Evolutionary conservation across 202 grass and related monocot genomes (phyloP).

Genomic region (Elaeis oleifera): DNA sequence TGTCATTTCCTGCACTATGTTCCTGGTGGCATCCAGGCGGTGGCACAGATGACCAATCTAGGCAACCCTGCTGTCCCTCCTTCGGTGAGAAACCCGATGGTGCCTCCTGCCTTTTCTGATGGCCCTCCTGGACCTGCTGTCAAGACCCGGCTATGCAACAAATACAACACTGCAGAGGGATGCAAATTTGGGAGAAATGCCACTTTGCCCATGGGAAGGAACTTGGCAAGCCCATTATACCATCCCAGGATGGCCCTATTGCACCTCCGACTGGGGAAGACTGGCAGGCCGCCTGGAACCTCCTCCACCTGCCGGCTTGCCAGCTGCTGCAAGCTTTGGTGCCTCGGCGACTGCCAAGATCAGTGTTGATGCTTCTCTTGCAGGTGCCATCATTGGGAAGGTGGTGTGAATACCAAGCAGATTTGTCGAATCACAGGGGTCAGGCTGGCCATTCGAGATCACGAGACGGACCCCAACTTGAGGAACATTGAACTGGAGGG

Average conservation of each 20-base stretch:
- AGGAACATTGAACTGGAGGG: constrained; percentile 95
- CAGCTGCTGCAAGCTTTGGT: constrained; percentile 56
- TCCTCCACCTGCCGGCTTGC: constrained; percentile 18
- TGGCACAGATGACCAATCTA: constrained; percentile 56
- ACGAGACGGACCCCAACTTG: constrained; percentile 53
- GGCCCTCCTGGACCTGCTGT: constrained; percentile 28
- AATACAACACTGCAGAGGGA: constrained; percentile 76
- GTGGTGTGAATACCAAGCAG: constrained; percentile 89
- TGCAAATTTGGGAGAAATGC: constrained; percentile 90
- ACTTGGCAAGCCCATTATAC: constrained; percentile 39
- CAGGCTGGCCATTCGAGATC: constrained; percentile 68
- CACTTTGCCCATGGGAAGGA: constrained; percentile 81
- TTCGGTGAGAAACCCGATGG: constrained; percentile 32
- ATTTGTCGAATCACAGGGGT: constrained; percentile 66
- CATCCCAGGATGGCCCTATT: constrained; percentile 37
- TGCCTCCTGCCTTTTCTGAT: constrained; percentile 25
- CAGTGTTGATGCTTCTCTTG: constrained; percentile 76
- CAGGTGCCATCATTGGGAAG: constrained; percentile 84
- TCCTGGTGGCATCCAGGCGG: constrained; percentile 60
- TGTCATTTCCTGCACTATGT: constrained; percentile 83
- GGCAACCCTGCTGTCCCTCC: constrained; percentile 32
- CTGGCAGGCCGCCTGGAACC: constrained; percentile 33
- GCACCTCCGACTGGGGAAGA: constrained; percentile 48
- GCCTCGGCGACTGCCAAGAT: constrained; percentile 87
- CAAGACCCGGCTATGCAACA: constrained; percentile 83